Percentiles rank a stretch among this genome's conserved stretches.
Conservation (phyloP, 768 basidiomycete genomes). For the Suillus americanus region DNA sequence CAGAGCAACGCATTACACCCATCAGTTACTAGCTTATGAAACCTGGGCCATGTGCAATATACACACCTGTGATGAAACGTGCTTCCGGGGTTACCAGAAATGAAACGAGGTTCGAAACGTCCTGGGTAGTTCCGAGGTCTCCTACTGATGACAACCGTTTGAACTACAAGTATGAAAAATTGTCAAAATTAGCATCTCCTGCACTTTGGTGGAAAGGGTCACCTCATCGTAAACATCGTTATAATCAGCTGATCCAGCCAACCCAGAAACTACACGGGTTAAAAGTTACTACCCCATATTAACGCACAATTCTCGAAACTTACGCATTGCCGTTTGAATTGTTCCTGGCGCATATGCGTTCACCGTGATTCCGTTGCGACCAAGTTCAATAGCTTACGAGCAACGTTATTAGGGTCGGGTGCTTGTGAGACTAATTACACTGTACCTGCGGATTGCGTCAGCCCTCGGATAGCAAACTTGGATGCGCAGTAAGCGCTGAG, state of each 20-base stretch:
- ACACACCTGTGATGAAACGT: slow-evolving; percentile 36
- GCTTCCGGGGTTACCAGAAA: slow-evolving; percentile 36
- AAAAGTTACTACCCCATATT: not conserved
- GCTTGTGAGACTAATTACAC: not conserved
- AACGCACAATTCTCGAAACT: not conserved
- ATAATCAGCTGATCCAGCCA: slow-evolving; percentile 14
- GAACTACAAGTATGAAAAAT: slow-evolving; percentile 8
- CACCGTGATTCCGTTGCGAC: slow-evolving; percentile 30
- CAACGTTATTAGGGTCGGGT: not conserved
- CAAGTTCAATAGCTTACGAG: slow-evolving; percentile 32
- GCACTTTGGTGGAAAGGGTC: not conserved
- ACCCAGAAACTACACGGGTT: slow-evolving; percentile 13
- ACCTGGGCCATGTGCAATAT: not conserved
- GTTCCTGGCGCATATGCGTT: slow-evolving; percentile 36
- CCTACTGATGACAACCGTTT: slow-evolving; percentile 18
- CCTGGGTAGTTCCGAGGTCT: slow-evolving; percentile 25
- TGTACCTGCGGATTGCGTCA: slow-evolving; percentile 37
- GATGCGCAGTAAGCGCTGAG: slow-evolving; percentile 34
- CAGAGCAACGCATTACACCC: not conserved
- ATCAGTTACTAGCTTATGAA: not conserved
- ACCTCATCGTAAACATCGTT: slow-evolving; percentile 18
- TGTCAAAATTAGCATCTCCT: slow-evolving; percentile 1
- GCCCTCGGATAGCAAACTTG: slow-evolving; percentile 44
- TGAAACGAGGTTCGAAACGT: slow-evolving; percentile 37
- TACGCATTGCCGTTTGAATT: slow-evolving; percentile 30